These are phyloP conservation scores for Choanephora cucurbitarum DNA, from an alignment of 371 early-diverging fungal genomes.

Conservation along the genomic window DNA sequence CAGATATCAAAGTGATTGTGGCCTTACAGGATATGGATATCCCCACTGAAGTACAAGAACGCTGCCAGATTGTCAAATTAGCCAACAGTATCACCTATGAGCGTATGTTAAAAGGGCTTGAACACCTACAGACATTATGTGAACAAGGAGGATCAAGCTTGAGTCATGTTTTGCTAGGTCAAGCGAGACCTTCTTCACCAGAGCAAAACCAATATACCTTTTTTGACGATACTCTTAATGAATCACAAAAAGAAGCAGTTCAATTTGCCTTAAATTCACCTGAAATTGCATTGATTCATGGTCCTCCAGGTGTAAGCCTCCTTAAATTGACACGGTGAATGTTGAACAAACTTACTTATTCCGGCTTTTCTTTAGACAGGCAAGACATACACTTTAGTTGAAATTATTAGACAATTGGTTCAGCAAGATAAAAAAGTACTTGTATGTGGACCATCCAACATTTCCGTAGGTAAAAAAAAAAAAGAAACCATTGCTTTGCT, in stretches of 20 bases:
- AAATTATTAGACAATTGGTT: constrained; percentile 78
- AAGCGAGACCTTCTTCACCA: constrained; percentile 19
- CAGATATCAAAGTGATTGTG: constrained; percentile 64
- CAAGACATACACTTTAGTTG: constrained; percentile 91
- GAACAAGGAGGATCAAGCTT: constrained; percentile 20
- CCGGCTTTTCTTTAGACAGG: constrained; percentile 67
- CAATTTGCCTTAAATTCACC: constrained; percentile 62
- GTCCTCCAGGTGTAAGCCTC: constrained; percentile 79
- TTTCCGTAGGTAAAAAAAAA: constrained; percentile 72
- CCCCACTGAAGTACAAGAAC: constrained; percentile 67
- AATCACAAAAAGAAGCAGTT: constrained; percentile 78
- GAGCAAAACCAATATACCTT: constrained; percentile 32
- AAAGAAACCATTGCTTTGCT: too few species aligned
- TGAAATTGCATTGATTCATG: constrained; percentile 82
- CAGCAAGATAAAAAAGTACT: constrained; percentile 73
- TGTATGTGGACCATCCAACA: constrained; percentile 95
- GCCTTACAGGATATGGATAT: constrained; percentile 61
- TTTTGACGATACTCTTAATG: constrained; percentile 72
- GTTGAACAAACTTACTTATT: background rate
- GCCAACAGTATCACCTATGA: constrained; percentile 82
- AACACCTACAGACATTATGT: constrained; percentile 22
- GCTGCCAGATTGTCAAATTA: constrained; percentile 69
- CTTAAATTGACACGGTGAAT: too few species aligned
- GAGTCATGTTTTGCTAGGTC: constrained; percentile 33
- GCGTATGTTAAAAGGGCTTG: constrained; percentile 51